Conservation (phyloP, 2,329 filamentous ascomycete genomes). For the Colletotrichum kahawae region DNA sequence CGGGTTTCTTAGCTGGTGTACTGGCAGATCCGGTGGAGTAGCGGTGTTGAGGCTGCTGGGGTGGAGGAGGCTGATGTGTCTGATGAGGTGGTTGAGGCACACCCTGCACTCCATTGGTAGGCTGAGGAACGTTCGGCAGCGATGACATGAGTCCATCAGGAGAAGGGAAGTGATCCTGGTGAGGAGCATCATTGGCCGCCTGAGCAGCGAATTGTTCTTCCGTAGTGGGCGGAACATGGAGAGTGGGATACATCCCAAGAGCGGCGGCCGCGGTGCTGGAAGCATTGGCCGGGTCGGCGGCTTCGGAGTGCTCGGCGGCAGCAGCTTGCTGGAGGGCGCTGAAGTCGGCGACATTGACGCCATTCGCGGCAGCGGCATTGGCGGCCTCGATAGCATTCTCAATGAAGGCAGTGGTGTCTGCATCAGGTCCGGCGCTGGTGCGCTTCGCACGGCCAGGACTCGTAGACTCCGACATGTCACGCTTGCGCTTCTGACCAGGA, state of each 20-base stretch:
- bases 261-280: conserved; percentile 66
- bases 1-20: conserved; percentile 69
- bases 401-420: conserved; percentile 57
- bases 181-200: conserved; percentile 40
- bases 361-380: conserved; percentile 40
- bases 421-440: conserved; percentile 48
- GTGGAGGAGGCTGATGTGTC: conserved; percentile 10
- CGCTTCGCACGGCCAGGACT: conserved; percentile 60
- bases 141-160: conserved; percentile 28
- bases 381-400: conserved; percentile 56
- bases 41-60: conserved; percentile 30
- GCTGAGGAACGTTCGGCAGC: conserved; percentile 21
- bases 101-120: conserved; percentile 15
- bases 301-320: conserved; percentile 49
- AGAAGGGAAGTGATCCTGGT: conserved; percentile 41
- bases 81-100: conserved; percentile 20
- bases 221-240: conserved; percentile 62
- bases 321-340: conserved; percentile 61
- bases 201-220: conserved; percentile 67
- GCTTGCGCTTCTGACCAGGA: conserved; percentile 61
- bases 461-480: conserved; percentile 47
- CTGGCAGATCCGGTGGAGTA: conserved; percentile 41
- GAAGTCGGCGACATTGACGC: conserved; percentile 59
- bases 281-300: conserved; percentile 56
- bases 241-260: conserved; percentile 63